phyloP scores from a whole-genome alignment of 257 asterid species.

The Forsythia suspensa region DNA sequence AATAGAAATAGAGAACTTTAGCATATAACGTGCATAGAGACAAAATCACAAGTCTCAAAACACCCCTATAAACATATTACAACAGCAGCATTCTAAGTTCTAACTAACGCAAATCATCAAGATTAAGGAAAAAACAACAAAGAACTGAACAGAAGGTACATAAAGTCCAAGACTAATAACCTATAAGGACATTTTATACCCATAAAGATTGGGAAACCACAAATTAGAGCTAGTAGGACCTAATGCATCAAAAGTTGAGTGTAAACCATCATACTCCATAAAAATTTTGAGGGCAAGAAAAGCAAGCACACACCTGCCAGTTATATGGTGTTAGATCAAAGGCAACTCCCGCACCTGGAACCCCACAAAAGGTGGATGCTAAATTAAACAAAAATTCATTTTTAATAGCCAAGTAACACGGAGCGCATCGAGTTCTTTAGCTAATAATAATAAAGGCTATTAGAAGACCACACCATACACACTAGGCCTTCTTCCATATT shows the following conservation, averaged over 20 bases:
- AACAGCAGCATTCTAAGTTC: conserved; percentile 3
- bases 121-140: background rate
- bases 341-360: background rate
- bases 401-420: background rate
- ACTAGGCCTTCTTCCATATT: background rate
- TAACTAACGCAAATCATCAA: conserved; percentile 3
- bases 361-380: too few species aligned
- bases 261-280: conserved; percentile 6
- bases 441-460: background rate
- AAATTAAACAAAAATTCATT: background rate
- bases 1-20: background rate
- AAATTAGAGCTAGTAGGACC: background rate
- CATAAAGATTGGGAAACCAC: background rate
- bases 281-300: background rate
- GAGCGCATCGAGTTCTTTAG: background rate
- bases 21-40: background rate
- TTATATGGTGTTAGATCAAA: conserved; percentile 5
- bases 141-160: background rate
- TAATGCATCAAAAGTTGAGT: background rate
- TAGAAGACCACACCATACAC: background rate
- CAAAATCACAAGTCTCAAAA: conserved; percentile 2
- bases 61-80: background rate
- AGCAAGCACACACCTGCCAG: background rate
- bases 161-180: background rate
- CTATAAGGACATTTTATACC: background rate